phyloP scores from a whole-genome alignment of 805 yeast genomes.

The Maudiozyma bulderi region DNA sequence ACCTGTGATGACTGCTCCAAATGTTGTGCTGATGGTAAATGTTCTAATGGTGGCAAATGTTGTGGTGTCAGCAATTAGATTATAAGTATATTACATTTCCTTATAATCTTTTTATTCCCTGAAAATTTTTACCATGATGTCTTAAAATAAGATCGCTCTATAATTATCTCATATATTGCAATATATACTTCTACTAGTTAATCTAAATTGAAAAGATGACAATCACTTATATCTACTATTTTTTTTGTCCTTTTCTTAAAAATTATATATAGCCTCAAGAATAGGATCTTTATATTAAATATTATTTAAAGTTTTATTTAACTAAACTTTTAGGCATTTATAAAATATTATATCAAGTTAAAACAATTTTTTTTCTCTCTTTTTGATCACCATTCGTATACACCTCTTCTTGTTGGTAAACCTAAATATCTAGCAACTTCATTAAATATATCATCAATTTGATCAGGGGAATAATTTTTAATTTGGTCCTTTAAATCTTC shows the following conservation, averaged over 20 bases:
- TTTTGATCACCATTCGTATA: slow-evolving; percentile 38
- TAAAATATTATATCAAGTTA: neutral
- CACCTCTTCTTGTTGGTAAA: slow-evolving; percentile 42
- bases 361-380: neutral
- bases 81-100: neutral
- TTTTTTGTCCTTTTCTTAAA: neutral
- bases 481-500: slow-evolving; percentile 24
- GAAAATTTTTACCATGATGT: neutral
- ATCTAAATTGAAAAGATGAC: neutral
- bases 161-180: neutral
- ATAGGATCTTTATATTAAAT: neutral
- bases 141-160: neutral
- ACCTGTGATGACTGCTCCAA: neutral
- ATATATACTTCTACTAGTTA: neutral
- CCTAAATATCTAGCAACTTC: slow-evolving; percentile 66
- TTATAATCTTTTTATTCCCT: neutral
- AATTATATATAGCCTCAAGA: neutral
- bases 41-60: neutral
- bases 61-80: neutral
- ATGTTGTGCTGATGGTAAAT: neutral
- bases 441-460: slow-evolving; percentile 46
- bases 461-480: slow-evolving; percentile 34
- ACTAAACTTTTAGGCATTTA: neutral
- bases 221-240: neutral
- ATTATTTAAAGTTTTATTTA: no score